A percentile compares a stretch with the other conserved stretches of the same genome.
Conservation (phyloP, 495 filamentous ascomycete genomes). For the Aspergillus heteromorphus region DNA sequence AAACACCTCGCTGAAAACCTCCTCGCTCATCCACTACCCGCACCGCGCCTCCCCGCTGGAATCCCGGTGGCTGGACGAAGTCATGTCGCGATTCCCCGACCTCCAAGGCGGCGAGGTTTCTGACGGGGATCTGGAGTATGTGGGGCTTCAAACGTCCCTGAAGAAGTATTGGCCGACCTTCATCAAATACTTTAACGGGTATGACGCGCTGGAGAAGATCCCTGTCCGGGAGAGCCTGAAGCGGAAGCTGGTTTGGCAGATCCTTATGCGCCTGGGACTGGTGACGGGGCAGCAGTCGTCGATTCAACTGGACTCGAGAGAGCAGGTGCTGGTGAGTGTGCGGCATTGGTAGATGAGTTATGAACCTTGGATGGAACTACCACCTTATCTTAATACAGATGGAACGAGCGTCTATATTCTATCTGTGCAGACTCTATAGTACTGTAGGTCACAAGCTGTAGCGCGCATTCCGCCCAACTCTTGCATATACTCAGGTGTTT, state of each 20-base stretch:
- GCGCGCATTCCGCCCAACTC: too few species aligned
- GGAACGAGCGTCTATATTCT: too few species aligned
- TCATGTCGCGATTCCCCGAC: constrained; percentile 53
- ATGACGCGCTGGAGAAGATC: constrained; percentile 82
- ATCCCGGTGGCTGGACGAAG: constrained; percentile 67
- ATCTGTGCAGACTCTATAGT: too few species aligned
- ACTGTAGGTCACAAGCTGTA: too few species aligned
- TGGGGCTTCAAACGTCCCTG: constrained; percentile 49
- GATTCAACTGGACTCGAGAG: constrained; percentile 28
- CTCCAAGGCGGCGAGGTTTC: constrained; percentile 11
- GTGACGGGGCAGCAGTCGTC: constrained; percentile 27
- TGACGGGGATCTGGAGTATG: constrained; percentile 35
- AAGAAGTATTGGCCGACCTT: constrained; percentile 48
- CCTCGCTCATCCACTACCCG: constrained; percentile 47
- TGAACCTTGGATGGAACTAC: not conserved
- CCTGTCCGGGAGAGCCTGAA: constrained; percentile 75
- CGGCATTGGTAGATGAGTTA: constrained; percentile 36
- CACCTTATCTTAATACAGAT: too few species aligned
- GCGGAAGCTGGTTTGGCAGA: constrained; percentile 70
- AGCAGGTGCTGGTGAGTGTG: constrained; percentile 39
- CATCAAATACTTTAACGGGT: constrained; percentile 82
- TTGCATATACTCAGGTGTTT: too few species aligned
- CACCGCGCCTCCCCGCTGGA: constrained; percentile 56
- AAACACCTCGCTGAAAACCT: constrained; percentile 33
- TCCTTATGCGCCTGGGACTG: constrained; percentile 43